phyloP scores from a whole-genome alignment of 306 rosid genomes.

The Elaeagnus macrophylla region DNA sequence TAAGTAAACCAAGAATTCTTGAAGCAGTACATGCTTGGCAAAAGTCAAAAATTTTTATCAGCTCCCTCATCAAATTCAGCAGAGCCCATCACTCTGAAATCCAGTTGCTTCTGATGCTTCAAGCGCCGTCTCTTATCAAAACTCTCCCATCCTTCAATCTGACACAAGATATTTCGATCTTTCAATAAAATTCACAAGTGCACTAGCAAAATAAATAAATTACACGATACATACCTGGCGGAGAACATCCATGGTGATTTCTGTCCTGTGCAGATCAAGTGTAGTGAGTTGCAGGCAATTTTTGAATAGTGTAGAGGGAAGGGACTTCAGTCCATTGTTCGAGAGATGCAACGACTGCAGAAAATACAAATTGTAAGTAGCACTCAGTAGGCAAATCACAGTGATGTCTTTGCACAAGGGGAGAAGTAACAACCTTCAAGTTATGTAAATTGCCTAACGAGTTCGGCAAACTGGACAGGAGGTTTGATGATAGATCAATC shows the following conservation, averaged over 20 bases:
- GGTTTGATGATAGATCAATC: constrained; percentile 82
- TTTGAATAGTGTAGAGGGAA: constrained; percentile 69
- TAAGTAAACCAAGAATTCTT: too few relatives aligned
- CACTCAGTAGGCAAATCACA: neutral
- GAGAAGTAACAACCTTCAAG: constrained; percentile 50
- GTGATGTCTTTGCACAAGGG: neutral
- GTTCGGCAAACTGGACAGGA: constrained; percentile 67
- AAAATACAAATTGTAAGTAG: neutral
- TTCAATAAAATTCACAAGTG: constrained; percentile 12
- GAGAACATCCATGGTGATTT: constrained; percentile 72
- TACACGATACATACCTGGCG: constrained; percentile 47
- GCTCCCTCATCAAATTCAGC: constrained; percentile 93
- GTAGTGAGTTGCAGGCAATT: constrained; percentile 63
- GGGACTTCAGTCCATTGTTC: constrained; percentile 67
- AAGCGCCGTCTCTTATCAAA: constrained; percentile 68
- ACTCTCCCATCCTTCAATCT: constrained; percentile 83
- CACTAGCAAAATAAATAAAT: neutral
- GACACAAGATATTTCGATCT: constrained; percentile 13
- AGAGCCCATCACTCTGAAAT: constrained; percentile 60
- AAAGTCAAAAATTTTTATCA: constrained; percentile 45
- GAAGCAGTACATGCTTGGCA: neutral
- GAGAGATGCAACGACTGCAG: constrained; percentile 65
- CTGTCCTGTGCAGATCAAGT: constrained; percentile 81
- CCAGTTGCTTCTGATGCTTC: constrained; percentile 83
- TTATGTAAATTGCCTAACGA: constrained; percentile 49